Evolutionary conservation across 2,329 filamentous ascomycete genomes (phyloP).

Genomic region (Phialocephala subalpina): DNA sequence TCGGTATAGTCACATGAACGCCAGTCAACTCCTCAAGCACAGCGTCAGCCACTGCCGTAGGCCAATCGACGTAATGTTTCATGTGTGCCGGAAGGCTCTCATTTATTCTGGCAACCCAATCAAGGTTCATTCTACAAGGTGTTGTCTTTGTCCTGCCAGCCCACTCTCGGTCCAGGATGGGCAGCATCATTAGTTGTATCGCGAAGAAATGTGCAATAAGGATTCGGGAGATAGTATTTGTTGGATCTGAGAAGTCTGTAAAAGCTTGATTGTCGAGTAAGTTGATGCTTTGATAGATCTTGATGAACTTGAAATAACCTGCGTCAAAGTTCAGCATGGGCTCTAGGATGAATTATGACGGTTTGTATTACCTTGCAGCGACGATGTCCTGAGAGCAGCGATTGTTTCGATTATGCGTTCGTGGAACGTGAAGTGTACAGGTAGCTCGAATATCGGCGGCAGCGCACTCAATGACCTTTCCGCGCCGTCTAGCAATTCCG

Average conservation of each 20-base stretch:
- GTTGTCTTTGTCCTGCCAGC: constrained; percentile 30
- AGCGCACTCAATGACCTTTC: constrained; percentile 52
- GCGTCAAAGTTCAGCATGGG: background rate
- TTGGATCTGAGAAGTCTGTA: constrained; percentile 50
- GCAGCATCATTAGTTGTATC: constrained; percentile 52
- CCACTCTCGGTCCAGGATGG: constrained; percentile 46
- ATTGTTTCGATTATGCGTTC: constrained; percentile 55
- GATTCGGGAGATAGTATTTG: constrained; percentile 51
- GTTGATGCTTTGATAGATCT: constrained; percentile 50
- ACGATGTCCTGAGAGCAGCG: constrained; percentile 37
- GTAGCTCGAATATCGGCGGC: constrained; percentile 50
- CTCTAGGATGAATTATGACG: background rate
- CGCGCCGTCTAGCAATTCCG: constrained; percentile 56
- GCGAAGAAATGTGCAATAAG: constrained; percentile 56
- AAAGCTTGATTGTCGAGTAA: constrained; percentile 51
- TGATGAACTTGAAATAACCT: constrained; percentile 51
- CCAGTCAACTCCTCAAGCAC: constrained; percentile 20
- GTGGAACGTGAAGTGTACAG: constrained; percentile 56
- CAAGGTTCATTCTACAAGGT: constrained; percentile 15
- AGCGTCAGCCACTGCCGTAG: constrained; percentile 28
- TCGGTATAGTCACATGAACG: constrained; percentile 1
- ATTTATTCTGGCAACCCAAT: constrained; percentile 21
- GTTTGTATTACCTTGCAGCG: constrained; percentile 31
- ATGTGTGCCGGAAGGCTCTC: constrained; percentile 1
- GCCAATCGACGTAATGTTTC: constrained; percentile 30